Evolutionary conservation across 352 stramenopile species (phyloP).

Genomic region (Phytopythium montanum): DNA sequence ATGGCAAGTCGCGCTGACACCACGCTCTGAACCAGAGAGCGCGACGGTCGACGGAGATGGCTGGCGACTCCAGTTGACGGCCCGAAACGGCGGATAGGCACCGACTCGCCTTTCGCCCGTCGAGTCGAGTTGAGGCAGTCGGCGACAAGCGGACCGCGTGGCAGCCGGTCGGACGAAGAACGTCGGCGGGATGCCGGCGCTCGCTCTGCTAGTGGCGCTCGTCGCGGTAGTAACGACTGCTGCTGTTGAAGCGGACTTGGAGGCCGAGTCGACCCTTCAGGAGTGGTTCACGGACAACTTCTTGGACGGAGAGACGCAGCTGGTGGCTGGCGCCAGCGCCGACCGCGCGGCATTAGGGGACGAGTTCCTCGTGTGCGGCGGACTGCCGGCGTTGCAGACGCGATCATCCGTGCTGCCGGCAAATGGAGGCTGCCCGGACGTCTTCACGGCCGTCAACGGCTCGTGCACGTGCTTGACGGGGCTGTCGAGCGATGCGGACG

Average conservation of each 20-base stretch:
- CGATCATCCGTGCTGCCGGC: conserved; percentile 15
- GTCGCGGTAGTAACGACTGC: neutral
- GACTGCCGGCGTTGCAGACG: conserved; percentile 23
- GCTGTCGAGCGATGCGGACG: conserved; percentile 5
- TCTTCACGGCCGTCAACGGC: conserved; percentile 23
- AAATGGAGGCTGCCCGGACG: conserved; percentile 24
- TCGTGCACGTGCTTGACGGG: conserved; percentile 42
- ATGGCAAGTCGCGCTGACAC: neutral
- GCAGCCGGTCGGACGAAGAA: too few species aligned
- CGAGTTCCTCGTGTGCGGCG: conserved; percentile 18
- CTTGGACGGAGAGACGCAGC: conserved; percentile 26
- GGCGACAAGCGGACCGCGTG: too few species aligned
- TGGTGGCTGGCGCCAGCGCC: conserved; percentile 16
- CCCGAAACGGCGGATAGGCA: too few species aligned
- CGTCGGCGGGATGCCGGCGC: too few species aligned
- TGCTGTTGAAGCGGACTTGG: neutral
- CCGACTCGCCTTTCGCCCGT: too few species aligned
- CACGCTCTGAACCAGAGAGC: neutral
- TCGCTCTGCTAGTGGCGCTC: neutral
- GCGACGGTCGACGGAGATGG: too few species aligned
- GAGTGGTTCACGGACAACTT: conserved; percentile 29
- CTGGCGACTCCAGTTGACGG: too few species aligned
- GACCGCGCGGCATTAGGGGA: conserved; percentile 6
- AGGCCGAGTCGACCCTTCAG: conserved; percentile 8
- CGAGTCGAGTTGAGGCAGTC: too few species aligned